Percentiles rank a stretch among this genome's conserved stretches.
These are phyloP conservation scores for Cladosporium sp. DNA, from an alignment of 2,329 filamentous ascomycete genomes.

Conservation along the genomic window DNA sequence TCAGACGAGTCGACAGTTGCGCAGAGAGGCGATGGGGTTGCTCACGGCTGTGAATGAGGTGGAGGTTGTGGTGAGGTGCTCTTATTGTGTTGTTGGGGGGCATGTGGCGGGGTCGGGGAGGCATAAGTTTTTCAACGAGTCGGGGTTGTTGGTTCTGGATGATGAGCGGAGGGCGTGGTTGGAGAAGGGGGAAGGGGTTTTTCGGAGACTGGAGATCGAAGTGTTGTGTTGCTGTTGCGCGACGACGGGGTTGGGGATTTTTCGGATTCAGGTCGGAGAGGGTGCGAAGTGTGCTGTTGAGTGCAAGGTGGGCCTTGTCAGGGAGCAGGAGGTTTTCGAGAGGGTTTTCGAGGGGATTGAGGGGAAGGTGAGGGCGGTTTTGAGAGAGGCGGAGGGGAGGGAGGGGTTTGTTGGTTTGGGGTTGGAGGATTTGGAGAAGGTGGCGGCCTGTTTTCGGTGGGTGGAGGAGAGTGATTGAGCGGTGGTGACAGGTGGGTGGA, in stretches of 20 bases:
- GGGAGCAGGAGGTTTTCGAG: neutral
- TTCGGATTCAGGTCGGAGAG: neutral
- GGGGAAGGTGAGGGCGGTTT: neutral
- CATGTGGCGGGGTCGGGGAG: neutral
- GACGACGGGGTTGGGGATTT: neutral
- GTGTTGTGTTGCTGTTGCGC: neutral
- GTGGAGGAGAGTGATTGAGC: neutral
- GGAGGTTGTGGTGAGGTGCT: neutral
- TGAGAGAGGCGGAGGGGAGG: neutral
- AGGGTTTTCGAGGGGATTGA: neutral
- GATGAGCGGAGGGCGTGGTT: neutral
- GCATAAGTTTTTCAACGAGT: neutral
- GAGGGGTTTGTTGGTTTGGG: neutral
- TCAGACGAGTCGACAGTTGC: neutral
- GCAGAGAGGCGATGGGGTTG: neutral
- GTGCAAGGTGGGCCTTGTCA: neutral
- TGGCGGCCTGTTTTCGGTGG: neutral
- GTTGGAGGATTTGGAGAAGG: neutral
- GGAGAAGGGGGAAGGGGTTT: neutral
- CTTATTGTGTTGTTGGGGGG: neutral
- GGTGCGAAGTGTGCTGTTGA: neutral
- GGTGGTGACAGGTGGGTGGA: neutral
- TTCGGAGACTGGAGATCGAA: neutral
- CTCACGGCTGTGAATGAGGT: neutral
- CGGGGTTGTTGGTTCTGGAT: neutral